These are phyloP conservation scores for Lipomyces orientalis DNA, from an alignment of 805 yeast species.

Conservation along the genomic window DNA sequence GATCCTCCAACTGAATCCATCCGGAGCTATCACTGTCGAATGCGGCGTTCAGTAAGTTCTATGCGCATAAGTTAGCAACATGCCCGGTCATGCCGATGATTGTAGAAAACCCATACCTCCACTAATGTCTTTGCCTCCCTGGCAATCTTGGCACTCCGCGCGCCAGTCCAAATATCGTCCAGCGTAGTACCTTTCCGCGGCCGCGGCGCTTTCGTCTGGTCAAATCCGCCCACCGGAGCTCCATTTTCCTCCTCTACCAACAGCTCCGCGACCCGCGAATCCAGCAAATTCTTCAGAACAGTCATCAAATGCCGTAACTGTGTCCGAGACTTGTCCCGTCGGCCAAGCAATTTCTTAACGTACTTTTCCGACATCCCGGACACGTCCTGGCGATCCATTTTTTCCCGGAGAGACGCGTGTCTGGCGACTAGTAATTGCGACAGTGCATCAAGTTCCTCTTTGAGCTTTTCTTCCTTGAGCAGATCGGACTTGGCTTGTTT, in stretches of 20 bases:
- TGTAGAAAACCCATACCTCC: constrained; percentile 15
- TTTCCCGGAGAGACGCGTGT: not conserved
- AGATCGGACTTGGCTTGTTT: constrained; percentile 2
- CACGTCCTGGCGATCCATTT: not conserved
- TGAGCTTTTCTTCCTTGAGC: not conserved
- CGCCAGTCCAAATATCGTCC: constrained; percentile 19
- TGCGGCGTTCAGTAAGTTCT: constrained; percentile 27
- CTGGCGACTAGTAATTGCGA: constrained; percentile 14
- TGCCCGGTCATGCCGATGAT: not conserved
- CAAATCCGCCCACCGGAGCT: constrained; percentile 32
- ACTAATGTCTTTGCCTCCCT: constrained; percentile 16
- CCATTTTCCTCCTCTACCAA: constrained; percentile 30
- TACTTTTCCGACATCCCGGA: constrained; percentile 4
- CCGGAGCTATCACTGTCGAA: constrained; percentile 10
- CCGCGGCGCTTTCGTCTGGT: not conserved
- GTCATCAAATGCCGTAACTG: constrained; percentile 16
- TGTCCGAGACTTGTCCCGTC: constrained; percentile 5
- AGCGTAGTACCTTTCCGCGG: constrained; percentile 3
- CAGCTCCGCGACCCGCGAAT: constrained; percentile 13
- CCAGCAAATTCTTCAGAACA: constrained; percentile 16
- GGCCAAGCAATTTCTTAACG: not conserved
- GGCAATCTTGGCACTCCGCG: constrained; percentile 15
- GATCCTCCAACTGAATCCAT: constrained; percentile 18
- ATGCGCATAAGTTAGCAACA: not conserved
- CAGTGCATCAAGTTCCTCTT: constrained; percentile 6